Conservation (phyloP, 2,329 filamentous ascomycete species). For the Camptophora hylomeconis region DNA sequence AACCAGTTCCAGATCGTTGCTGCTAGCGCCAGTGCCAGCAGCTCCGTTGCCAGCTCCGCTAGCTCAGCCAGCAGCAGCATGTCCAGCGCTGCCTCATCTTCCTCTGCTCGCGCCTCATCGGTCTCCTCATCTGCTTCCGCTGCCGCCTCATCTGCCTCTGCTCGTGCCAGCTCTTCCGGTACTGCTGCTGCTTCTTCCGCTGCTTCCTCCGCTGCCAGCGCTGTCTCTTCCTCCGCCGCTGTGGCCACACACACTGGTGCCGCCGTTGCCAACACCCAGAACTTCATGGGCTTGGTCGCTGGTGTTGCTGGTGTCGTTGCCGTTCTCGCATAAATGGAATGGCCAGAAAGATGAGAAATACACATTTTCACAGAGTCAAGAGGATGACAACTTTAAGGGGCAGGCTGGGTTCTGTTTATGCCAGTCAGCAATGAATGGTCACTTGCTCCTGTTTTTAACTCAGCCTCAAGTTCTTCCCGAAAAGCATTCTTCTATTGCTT, state of each 20-base stretch:
- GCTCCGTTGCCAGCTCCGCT: conserved; percentile 6
- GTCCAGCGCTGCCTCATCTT: conserved; percentile 15
- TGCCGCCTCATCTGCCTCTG: conserved; percentile 16
- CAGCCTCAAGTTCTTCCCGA: too few species aligned
- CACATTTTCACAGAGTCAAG: too few species aligned
- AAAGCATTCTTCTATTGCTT: too few species aligned
- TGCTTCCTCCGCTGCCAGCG: conserved; percentile 9
- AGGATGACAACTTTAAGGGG: too few species aligned
- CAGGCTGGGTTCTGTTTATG: too few species aligned
- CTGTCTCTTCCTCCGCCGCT: conserved; percentile 4
- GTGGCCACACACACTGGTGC: conserved; percentile 9
- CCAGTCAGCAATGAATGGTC: too few species aligned
- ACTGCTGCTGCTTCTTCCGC: conserved; percentile 12
- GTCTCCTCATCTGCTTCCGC: conserved; percentile 5
- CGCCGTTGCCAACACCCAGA: conserved; percentile 5
- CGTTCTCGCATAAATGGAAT: conserved; percentile 2
- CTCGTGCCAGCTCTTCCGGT: conserved; percentile 5
- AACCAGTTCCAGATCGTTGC: conserved; percentile 21
- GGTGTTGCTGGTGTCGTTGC: background rate
- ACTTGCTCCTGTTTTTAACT: too few species aligned
- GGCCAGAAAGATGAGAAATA: background rate
- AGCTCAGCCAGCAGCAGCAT: too few species aligned
- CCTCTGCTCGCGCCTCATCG: conserved; percentile 10
- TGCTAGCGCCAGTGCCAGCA: conserved; percentile 7
- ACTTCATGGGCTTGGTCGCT: conserved; percentile 1